Base-by-base conservation (phyloP, 306 rosid genomes). In the Crotalaria pallida region DNA sequence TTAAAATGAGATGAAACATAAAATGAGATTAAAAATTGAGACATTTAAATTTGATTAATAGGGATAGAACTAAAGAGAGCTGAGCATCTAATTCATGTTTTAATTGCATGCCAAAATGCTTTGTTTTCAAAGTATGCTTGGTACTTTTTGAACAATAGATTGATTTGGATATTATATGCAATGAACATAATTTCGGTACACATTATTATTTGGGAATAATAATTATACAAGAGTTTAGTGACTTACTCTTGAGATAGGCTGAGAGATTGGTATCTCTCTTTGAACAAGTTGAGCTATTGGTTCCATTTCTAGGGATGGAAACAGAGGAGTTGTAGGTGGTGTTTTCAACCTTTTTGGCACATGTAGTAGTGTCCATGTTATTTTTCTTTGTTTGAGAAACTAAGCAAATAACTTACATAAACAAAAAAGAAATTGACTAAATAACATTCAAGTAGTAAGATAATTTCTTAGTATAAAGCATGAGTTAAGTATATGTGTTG, bases 241-340 rank as follows among this genome's bases (percentile, higher is more conserved):
- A 50, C 85, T 0, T 85, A 87, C 92, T 77, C 86, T 79, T 56
- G 96, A 81, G 77, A 72, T 67, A 53, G 82, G 79, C 24, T 83
- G 86, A 48, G 69, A 29, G 24, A 86, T 64, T 45, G 88, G 82
- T 36, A 82, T 34, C 73, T 87, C 92, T 75, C 72, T 79, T 47
- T 85, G 94, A 51, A 64, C 77, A 7, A 81, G 82, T 33, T 86
- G 77, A 38, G 78, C 81, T 8, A 27, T 71, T 24, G 92, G 82
- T 64, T 92, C 96, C 96, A 89, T 92, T 81, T 92, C 98, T 12
- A 92, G 82, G 26, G 96, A 92, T 51, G 96, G 91, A 69, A 92
- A 92, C 5, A 92, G 78, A 22, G 96, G 98, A 77, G 96, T 92
- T 79, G 96, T 88, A 0, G 98, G 98, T 7, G 98, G 98, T 36